These are phyloP conservation scores for Astrocystis sublimbata DNA, from an alignment of 495 filamentous ascomycete genomes.

Conservation along the genomic window DNA sequence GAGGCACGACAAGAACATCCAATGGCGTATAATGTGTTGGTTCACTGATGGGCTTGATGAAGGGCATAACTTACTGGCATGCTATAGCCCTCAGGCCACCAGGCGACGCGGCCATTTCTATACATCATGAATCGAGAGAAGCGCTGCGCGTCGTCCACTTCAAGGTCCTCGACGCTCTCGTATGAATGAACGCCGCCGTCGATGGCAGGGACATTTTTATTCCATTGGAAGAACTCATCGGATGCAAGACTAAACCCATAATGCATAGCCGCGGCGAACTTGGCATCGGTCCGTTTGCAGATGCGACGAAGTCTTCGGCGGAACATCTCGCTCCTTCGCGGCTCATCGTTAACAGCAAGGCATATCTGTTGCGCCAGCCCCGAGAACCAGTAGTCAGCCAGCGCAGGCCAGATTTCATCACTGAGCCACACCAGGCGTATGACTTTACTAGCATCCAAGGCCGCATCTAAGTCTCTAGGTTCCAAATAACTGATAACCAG, in stretches of 20 bases:
- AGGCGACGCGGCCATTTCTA: constrained; percentile 28
- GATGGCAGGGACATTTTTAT: constrained; percentile 22
- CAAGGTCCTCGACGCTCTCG: constrained; percentile 25
- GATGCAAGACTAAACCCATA: constrained; percentile 27
- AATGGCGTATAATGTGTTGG: not conserved
- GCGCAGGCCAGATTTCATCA: constrained; percentile 33
- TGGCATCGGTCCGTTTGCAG: constrained; percentile 22
- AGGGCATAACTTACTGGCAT: constrained; percentile 19
- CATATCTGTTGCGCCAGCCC: constrained; percentile 28
- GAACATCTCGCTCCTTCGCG: constrained; percentile 23
- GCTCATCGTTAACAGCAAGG: constrained; percentile 8
- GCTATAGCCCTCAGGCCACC: constrained; percentile 33
- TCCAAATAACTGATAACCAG: constrained; percentile 26
- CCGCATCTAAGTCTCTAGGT: constrained; percentile 28
- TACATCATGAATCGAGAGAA: constrained; percentile 35
- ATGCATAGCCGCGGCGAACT: constrained; percentile 29
- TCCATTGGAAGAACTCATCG: constrained; percentile 29
- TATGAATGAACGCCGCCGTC: constrained; percentile 34
- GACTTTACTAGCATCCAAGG: constrained; percentile 20
- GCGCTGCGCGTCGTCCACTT: constrained; percentile 18
- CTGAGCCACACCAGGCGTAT: constrained; percentile 32
- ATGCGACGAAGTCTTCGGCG: constrained; percentile 27
- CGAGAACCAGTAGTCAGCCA: constrained; percentile 29
- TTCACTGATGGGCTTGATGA: not conserved
- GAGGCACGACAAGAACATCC: not conserved